These are phyloP conservation scores for Leishmania tropica DNA, from an alignment of 208 protist genomes.

Conservation along the genomic window DNA sequence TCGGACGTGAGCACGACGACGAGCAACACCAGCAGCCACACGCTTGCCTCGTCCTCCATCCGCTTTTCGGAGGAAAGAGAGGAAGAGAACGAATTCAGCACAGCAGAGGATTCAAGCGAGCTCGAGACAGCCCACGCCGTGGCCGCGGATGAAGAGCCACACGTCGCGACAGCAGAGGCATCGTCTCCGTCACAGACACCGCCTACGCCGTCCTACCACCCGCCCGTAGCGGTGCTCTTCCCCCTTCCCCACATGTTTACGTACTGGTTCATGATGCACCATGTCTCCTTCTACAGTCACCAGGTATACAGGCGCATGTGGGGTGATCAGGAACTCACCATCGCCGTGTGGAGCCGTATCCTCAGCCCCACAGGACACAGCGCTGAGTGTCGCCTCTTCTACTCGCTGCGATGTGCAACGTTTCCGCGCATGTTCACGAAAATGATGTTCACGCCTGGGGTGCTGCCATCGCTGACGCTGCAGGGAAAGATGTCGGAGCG, in stretches of 20 bases:
- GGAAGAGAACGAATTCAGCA: not conserved
- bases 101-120: not conserved
- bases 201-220: not conserved
- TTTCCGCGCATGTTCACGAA: slow-evolving; percentile 71
- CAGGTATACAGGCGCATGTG: slow-evolving; percentile 49
- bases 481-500: slow-evolving; percentile 37
- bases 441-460: slow-evolving; percentile 52
- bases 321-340: slow-evolving; percentile 56
- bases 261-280: slow-evolving; percentile 69
- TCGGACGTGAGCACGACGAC: slow-evolving; percentile 22
- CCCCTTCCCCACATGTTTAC: slow-evolving; percentile 36
- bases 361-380: slow-evolving; percentile 60
- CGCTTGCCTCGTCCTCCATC: slow-evolving; percentile 18
- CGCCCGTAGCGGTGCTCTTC: slow-evolving; percentile 36
- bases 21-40: slow-evolving; percentile 3
- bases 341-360: slow-evolving; percentile 61
- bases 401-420: slow-evolving; percentile 34
- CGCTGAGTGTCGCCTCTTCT: slow-evolving; percentile 74
- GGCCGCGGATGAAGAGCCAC: not conserved
- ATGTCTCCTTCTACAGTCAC: slow-evolving; percentile 50
- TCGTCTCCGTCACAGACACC: not conserved
- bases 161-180: not conserved
- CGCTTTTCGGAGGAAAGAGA: slow-evolving; percentile 16
- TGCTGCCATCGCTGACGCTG: slow-evolving; percentile 50
- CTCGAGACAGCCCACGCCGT: not conserved